These are phyloP conservation scores for Scutellaria minor DNA, from an alignment of 257 asterid genomes.

Conservation along the genomic window DNA sequence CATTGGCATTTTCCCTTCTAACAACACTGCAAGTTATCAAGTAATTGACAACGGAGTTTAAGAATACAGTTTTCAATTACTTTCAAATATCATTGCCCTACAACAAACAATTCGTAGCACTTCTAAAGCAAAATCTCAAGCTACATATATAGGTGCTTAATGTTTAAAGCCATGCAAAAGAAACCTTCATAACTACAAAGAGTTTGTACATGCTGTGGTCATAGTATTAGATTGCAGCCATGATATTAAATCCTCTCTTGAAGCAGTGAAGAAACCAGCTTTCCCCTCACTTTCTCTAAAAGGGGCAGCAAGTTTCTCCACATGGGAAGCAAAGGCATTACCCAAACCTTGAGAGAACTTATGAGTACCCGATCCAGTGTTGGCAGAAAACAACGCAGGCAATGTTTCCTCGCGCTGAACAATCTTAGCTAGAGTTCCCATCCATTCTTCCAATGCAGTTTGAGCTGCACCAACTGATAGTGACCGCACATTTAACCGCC, in stretches of 20 bases:
- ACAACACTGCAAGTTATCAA: conserved; percentile 20
- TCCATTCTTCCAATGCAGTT: conserved; percentile 94
- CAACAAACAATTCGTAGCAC: conserved; percentile 29
- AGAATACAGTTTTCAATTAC: conserved; percentile 2
- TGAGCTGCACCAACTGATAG: conserved; percentile 89
- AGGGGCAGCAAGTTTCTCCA: conserved; percentile 73
- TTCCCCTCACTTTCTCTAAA: conserved; percentile 72
- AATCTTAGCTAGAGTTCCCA: conserved; percentile 62
- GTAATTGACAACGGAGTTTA: neutral
- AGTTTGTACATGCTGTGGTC: conserved; percentile 38
- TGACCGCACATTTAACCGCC: conserved; percentile 83
- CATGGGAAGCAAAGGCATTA: conserved; percentile 69
- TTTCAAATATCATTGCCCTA: conserved; percentile 35
- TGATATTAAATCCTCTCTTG: conserved; percentile 65
- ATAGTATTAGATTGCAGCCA: conserved; percentile 68
- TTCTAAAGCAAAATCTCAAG: conserved; percentile 20
- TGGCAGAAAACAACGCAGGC: conserved; percentile 78
- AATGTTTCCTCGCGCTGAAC: conserved; percentile 61
- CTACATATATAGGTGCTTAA: conserved; percentile 32
- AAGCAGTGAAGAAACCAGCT: conserved; percentile 78
- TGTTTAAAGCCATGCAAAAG: conserved; percentile 5
- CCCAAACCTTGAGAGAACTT: conserved; percentile 81
- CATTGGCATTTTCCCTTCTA: neutral
- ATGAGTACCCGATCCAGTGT: conserved; percentile 86
- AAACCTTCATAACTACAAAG: neutral